Conservation (phyloP, 2,329 filamentous ascomycete genomes). For the Sarocladium kiliense region DNA sequence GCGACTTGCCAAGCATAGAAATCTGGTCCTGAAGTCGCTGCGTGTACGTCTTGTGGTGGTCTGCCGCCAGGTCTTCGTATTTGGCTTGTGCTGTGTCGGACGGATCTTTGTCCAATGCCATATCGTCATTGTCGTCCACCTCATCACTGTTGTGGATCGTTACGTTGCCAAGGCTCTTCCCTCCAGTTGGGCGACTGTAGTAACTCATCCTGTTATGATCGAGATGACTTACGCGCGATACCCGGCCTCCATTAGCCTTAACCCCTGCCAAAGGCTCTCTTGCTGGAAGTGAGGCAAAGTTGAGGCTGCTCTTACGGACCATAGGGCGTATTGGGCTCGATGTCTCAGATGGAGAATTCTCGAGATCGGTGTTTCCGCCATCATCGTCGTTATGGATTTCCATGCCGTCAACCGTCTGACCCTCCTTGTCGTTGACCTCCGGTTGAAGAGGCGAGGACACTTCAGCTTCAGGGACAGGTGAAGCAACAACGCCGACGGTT, state of each 20-base stretch:
- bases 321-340: slow-evolving; percentile 72
- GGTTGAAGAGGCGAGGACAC: neutral
- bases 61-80: slow-evolving; percentile 13
- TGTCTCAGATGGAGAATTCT: slow-evolving; percentile 58
- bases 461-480: neutral
- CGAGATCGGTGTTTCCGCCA: slow-evolving; percentile 33
- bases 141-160: slow-evolving; percentile 24
- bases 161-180: slow-evolving; percentile 63
- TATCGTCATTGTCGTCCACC: slow-evolving; percentile 35
- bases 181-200: slow-evolving; percentile 67
- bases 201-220: slow-evolving; percentile 70
- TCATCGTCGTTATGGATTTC: neutral
- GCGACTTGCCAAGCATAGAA: slow-evolving; percentile 60
- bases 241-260: slow-evolving; percentile 71
- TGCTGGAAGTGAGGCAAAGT: slow-evolving; percentile 87
- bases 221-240: slow-evolving; percentile 73
- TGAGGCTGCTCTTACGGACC: slow-evolving; percentile 89
- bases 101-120: slow-evolving; percentile 15
- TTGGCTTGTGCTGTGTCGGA: slow-evolving; percentile 11
- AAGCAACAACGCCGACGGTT: neutral
- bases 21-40: slow-evolving; percentile 92
- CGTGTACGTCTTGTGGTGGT: slow-evolving; percentile 84
- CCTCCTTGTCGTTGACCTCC: neutral
- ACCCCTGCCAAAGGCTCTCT: slow-evolving; percentile 81
- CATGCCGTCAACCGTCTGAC: neutral